phyloP scores from a whole-genome alignment of 257 asterid species.

The Lycium ferocissimum region DNA sequence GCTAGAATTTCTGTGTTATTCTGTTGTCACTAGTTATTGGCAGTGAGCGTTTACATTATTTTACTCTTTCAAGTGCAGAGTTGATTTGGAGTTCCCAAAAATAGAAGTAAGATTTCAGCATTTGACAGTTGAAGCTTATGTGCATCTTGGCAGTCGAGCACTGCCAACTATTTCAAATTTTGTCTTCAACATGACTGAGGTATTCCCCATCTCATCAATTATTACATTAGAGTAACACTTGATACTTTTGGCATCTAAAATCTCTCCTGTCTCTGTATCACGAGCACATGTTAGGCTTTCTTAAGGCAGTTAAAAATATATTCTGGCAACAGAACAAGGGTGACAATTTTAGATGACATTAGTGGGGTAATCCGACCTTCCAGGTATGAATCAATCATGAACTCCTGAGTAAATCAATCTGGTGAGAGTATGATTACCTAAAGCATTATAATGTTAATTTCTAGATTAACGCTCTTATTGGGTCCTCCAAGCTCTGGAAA shows the following conservation, averaged over 20 bases:
- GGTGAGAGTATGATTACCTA: slow-evolving; percentile 32
- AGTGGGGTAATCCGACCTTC: slow-evolving; percentile 96
- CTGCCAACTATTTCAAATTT: slow-evolving; percentile 93
- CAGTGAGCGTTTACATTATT: neutral
- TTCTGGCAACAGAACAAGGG: slow-evolving; percentile 65
- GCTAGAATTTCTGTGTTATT: neutral
- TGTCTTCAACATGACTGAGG: slow-evolving; percentile 87
- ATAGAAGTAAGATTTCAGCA: slow-evolving; percentile 85
- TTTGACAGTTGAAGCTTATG: slow-evolving; percentile 74
- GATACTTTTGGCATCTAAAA: slow-evolving; percentile 39
- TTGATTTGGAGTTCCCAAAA: slow-evolving; percentile 88
- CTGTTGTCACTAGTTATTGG: neutral
- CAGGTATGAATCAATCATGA: slow-evolving; percentile 59
- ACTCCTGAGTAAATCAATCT: slow-evolving; percentile 28
- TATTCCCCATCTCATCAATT: slow-evolving; percentile 35
- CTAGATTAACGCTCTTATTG: slow-evolving; percentile 82
- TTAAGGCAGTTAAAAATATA: slow-evolving; percentile 69
- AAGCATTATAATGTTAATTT: slow-evolving; percentile 36
- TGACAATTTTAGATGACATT: slow-evolving; percentile 76
- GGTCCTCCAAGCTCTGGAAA: slow-evolving; percentile 99
- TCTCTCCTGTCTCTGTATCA: slow-evolving; percentile 21
- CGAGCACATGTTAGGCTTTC: slow-evolving; percentile 58
- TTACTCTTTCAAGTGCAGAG: slow-evolving; percentile 56
- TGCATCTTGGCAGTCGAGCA: slow-evolving; percentile 90
- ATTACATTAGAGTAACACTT: neutral